phyloP scores from a whole-genome alignment of 2,329 filamentous ascomycete genomes.

The Diaporthe vaccinii region DNA sequence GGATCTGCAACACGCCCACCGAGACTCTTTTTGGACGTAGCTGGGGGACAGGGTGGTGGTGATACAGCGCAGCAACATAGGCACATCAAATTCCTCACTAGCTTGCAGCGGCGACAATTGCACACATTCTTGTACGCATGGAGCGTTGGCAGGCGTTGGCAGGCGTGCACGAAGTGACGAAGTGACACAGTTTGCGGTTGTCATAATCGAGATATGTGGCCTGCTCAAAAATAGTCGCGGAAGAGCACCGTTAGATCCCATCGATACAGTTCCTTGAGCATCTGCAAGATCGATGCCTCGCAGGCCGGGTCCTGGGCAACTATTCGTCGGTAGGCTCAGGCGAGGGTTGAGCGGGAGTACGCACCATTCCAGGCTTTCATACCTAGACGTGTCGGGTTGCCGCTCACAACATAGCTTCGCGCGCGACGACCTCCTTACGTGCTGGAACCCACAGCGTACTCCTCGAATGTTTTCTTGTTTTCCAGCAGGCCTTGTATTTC shows the following conservation, averaged over 20 bases:
- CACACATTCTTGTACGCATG: neutral
- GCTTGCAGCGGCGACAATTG: slow-evolving; percentile 15
- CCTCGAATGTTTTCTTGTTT: neutral
- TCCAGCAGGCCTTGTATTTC: neutral
- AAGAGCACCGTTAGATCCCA: slow-evolving; percentile 13
- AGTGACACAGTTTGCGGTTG: neutral
- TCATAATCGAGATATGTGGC: neutral
- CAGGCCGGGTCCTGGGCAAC: slow-evolving; percentile 13
- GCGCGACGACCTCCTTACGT: neutral
- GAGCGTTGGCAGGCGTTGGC: neutral
- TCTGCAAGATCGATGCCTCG: slow-evolving; percentile 33
- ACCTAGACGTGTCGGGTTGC: slow-evolving; percentile 1
- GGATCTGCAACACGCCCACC: slow-evolving; percentile 34
- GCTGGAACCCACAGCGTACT: neutral
- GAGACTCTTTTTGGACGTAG: slow-evolving; percentile 30
- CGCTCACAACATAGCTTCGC: slow-evolving; percentile 5
- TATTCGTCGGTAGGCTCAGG: slow-evolving; percentile 22
- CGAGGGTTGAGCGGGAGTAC: slow-evolving; percentile 3
- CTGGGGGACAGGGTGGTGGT: slow-evolving; percentile 14
- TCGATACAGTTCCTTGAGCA: slow-evolving; percentile 10
- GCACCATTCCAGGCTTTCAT: slow-evolving; percentile 25
- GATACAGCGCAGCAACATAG: slow-evolving; percentile 1
- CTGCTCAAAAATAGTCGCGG: neutral
- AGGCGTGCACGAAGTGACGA: neutral
- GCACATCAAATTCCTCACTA: slow-evolving; percentile 10